phyloP scores from a whole-genome alignment of 176 grass and related monocot species.

The Oryza nivara region DNA sequence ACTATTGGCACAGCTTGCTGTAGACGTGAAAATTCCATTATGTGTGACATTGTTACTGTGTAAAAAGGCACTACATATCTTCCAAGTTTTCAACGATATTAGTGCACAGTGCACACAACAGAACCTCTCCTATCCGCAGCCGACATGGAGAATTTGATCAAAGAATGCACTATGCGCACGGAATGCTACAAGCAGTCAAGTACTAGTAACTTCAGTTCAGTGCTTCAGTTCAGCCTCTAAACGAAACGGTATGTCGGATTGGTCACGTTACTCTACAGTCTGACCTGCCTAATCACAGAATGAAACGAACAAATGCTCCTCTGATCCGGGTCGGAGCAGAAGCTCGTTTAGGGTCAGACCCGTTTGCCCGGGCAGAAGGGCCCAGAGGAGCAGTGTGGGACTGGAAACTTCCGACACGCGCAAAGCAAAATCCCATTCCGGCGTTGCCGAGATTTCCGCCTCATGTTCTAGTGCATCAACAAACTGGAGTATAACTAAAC shows the following conservation, averaged over 20 bases:
- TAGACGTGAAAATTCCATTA: not conserved
- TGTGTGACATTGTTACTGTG: not conserved
- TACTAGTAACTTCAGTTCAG: not conserved
- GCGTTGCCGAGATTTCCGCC: slow-evolving; percentile 45
- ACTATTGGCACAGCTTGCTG: not conserved
- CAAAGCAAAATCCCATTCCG: slow-evolving; percentile 35
- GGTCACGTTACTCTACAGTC: slow-evolving; percentile 10
- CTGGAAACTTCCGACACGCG: slow-evolving; percentile 38
- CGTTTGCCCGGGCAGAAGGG: not conserved
- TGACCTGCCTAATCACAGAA: not conserved
- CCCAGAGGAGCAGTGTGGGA: not conserved
- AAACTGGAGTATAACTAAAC: not conserved
- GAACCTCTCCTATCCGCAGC: not conserved
- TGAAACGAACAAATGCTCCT: not conserved
- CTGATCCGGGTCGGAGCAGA: slow-evolving; percentile 18
- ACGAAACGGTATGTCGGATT: not conserved
- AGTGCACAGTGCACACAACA: not conserved
- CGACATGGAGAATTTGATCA: not conserved
- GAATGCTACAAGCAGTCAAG: not conserved
- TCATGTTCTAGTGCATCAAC: slow-evolving; percentile 23
- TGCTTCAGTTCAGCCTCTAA: not conserved
- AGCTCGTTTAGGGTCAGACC: slow-evolving; percentile 23
- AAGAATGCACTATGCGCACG: not conserved
- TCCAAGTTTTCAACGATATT: not conserved
- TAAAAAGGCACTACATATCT: not conserved